Evolutionary conservation across 768 basidiomycete species (phyloP).

Genomic region (Hygrophorus pudorinus): DNA sequence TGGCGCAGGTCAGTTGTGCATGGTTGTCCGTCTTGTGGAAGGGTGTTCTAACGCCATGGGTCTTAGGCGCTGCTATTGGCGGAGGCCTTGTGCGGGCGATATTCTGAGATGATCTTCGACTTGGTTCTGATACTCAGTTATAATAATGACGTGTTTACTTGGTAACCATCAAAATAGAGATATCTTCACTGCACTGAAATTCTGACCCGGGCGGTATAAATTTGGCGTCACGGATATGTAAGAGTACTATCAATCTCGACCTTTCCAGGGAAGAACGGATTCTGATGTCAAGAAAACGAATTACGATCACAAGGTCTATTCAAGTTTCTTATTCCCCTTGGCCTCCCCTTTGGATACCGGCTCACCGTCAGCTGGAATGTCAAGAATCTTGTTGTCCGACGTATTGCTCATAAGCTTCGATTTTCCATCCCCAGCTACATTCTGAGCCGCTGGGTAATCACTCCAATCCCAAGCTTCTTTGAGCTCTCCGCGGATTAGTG

Average conservation of each 20-base stretch:
- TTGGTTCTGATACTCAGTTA: too few species aligned
- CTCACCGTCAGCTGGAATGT: neutral
- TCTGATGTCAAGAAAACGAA: too few species aligned
- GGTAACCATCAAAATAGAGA: too few species aligned
- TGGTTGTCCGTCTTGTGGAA: neutral
- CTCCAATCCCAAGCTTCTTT: conserved; percentile 60
- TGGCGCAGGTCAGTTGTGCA: conserved; percentile 44
- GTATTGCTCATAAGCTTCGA: too few species aligned
- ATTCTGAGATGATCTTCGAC: conserved; percentile 12
- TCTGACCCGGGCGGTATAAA: too few species aligned
- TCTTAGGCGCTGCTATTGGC: conserved; percentile 35
- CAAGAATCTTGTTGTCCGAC: too few species aligned
- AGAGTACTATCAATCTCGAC: too few species aligned
- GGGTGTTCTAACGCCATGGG: neutral
- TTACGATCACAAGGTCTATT: too few species aligned
- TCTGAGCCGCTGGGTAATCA: conserved; percentile 44
- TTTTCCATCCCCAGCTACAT: conserved; percentile 7
- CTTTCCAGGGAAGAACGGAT: too few species aligned
- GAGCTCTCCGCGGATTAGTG: conserved; percentile 58
- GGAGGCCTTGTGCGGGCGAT: conserved; percentile 38
- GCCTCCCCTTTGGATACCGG: neutral
- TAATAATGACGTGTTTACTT: too few species aligned
- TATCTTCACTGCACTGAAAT: too few species aligned
- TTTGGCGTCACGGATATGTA: too few species aligned
- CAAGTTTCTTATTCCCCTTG: neutral